These are phyloP conservation scores for Panus rudis DNA, from an alignment of 768 basidiomycete species.

Conservation along the genomic window DNA sequence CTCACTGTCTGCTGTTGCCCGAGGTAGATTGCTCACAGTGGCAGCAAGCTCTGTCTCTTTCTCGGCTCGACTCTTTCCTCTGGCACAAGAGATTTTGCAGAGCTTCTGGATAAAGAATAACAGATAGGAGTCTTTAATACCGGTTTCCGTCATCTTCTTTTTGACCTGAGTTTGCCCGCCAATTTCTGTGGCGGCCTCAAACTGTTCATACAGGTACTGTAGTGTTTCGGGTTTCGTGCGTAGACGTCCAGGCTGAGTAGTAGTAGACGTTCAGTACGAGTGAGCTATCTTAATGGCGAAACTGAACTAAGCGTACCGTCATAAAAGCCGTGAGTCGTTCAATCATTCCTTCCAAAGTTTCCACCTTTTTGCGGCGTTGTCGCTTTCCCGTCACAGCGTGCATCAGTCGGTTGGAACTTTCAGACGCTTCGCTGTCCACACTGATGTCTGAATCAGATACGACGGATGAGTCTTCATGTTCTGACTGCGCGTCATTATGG, in stretches of 20 bases:
- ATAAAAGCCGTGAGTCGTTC: neutral
- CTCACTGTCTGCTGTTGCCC: slow-evolving; percentile 14
- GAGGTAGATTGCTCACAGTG: no score
- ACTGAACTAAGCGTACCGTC: neutral
- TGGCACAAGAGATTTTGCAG: no score
- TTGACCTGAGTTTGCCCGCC: neutral
- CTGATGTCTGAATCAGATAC: neutral
- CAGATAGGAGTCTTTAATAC: slow-evolving; percentile 30
- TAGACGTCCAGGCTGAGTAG: neutral
- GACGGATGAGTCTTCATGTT: no score
- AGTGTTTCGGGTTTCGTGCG: neutral
- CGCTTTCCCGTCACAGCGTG: neutral
- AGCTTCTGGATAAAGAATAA: slow-evolving; percentile 20
- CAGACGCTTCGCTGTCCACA: neutral
- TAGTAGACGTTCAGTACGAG: neutral
- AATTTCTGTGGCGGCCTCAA: neutral
- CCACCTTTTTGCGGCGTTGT: neutral
- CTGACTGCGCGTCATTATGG: no score
- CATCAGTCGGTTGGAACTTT: neutral
- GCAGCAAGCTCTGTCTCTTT: slow-evolving; percentile 11
- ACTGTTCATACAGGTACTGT: neutral
- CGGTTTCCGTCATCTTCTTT: slow-evolving; percentile 20
- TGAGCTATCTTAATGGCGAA: neutral
- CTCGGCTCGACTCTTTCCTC: no score
- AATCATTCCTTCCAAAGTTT: neutral